Conservation (phyloP, 495 filamentous ascomycete genomes). For the Neurospora intermedia region DNA sequence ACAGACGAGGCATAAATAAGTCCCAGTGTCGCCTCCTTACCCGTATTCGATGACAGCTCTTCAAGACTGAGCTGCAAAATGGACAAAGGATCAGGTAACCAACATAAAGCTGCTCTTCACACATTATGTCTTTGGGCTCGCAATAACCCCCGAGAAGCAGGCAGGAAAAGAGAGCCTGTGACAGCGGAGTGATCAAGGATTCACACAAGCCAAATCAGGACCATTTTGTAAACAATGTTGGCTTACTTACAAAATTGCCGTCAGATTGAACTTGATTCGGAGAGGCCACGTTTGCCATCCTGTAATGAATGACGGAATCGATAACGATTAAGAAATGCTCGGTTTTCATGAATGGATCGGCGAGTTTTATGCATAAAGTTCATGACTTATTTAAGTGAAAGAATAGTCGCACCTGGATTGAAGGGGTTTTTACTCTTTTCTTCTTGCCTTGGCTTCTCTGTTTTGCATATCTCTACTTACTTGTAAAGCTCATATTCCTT, state of each 20-base stretch:
- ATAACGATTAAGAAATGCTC: too few relatives aligned
- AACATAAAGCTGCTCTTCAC: too few relatives aligned
- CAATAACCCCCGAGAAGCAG: neutral
- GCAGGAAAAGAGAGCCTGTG: neutral
- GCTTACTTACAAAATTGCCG: neutral
- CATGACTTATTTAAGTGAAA: too few relatives aligned
- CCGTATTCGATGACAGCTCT: too few relatives aligned
- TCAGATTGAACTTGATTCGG: neutral
- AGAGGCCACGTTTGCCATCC: neutral
- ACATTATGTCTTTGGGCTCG: neutral
- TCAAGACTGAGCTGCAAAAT: too few relatives aligned
- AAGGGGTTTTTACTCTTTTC: neutral
- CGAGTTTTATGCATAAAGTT: too few relatives aligned
- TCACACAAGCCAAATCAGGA: neutral
- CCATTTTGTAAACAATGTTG: too few relatives aligned
- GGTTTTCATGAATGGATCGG: too few relatives aligned
- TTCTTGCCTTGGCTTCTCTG: neutral
- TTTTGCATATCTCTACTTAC: neutral
- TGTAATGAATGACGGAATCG: neutral
- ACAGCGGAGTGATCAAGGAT: neutral
- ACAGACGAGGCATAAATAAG: too few relatives aligned
- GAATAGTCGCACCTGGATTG: too few relatives aligned
- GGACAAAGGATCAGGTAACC: too few relatives aligned
- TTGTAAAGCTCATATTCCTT: neutral
- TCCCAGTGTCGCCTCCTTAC: too few relatives aligned